Percentiles rank a stretch among this genome's conserved stretches.
Conservation (phyloP, 805 yeast species). For the Jamesozyma lodderae region DNA sequence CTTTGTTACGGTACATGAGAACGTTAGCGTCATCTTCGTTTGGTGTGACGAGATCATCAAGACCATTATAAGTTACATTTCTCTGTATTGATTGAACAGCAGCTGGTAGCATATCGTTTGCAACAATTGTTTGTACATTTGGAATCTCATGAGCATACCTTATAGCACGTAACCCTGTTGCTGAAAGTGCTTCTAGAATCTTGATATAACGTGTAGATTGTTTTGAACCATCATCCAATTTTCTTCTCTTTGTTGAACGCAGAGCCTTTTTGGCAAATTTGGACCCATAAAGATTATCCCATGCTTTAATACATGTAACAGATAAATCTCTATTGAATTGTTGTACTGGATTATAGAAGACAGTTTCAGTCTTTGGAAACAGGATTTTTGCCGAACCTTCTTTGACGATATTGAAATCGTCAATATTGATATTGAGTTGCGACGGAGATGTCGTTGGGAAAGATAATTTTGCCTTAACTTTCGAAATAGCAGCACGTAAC, state of each 20-base stretch:
- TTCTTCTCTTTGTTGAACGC: constrained; percentile 19
- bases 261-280: constrained; percentile 7
- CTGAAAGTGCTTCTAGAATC: constrained; percentile 84
- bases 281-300: constrained; percentile 59
- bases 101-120: constrained; percentile 78
- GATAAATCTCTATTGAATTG: constrained; percentile 93
- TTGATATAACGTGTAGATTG: constrained; percentile 37
- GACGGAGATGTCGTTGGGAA: no score
- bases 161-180: constrained; percentile 90
- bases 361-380: constrained; percentile 72
- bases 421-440: constrained; percentile 14
- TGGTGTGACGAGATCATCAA: constrained; percentile 47
- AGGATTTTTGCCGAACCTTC: constrained; percentile 85
- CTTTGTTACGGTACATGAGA: constrained; percentile 50
- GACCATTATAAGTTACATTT: constrained; percentile 60
- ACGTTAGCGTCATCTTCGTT: constrained; percentile 88
- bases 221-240: constrained; percentile 21
- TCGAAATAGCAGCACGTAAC: constrained; percentile 23
- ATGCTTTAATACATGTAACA: constrained; percentile 76
- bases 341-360: constrained; percentile 93
- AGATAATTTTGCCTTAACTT: constrained; percentile 11
- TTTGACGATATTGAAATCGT: constrained; percentile 34
- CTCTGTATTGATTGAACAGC: constrained; percentile 77
- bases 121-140: constrained; percentile 58
- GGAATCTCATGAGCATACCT: constrained; percentile 91